These are phyloP conservation scores for Penstemon barbatus DNA, from an alignment of 257 asterid species.

Conservation along the genomic window DNA sequence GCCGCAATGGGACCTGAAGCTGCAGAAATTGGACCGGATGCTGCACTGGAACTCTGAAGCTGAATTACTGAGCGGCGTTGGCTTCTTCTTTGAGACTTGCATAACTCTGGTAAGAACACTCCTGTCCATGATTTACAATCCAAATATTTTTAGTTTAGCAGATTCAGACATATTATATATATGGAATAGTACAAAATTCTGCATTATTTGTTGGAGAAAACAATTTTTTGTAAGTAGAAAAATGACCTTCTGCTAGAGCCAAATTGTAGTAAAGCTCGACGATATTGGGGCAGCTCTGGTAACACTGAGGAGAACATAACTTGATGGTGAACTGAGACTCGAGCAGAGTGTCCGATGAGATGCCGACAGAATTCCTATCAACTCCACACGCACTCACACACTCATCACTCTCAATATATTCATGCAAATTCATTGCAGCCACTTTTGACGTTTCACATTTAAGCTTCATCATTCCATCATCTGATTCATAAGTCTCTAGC, in stretches of 20 bases:
- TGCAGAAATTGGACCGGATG: conserved; percentile 26
- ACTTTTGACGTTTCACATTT: conserved; percentile 45
- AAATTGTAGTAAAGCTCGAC: conserved; percentile 43
- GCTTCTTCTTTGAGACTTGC: conserved; percentile 33
- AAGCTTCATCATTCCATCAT: conserved; percentile 12
- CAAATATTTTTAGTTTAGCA: neutral
- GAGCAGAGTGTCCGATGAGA: conserved; percentile 43
- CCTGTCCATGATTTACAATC: conserved; percentile 31
- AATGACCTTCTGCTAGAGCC: conserved; percentile 46
- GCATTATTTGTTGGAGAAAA: neutral
- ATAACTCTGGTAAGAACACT: conserved; percentile 40
- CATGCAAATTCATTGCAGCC: conserved; percentile 24
- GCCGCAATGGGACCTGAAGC: conserved; percentile 21
- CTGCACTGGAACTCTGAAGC: conserved; percentile 50
- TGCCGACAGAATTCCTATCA: conserved; percentile 35
- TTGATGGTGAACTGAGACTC: conserved; percentile 31
- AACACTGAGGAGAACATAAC: conserved; percentile 41
- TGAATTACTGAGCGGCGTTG: conserved; percentile 42
- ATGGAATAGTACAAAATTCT: neutral
- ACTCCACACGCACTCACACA: conserved; percentile 45
- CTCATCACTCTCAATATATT: conserved; percentile 38
- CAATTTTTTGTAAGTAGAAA: neutral
- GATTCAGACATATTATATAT: neutral
- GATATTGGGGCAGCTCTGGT: conserved; percentile 45
- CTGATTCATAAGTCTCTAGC: conserved; percentile 29